Conservation (phyloP, 257 asterid genomes). For the Cruciata laevipes region DNA sequence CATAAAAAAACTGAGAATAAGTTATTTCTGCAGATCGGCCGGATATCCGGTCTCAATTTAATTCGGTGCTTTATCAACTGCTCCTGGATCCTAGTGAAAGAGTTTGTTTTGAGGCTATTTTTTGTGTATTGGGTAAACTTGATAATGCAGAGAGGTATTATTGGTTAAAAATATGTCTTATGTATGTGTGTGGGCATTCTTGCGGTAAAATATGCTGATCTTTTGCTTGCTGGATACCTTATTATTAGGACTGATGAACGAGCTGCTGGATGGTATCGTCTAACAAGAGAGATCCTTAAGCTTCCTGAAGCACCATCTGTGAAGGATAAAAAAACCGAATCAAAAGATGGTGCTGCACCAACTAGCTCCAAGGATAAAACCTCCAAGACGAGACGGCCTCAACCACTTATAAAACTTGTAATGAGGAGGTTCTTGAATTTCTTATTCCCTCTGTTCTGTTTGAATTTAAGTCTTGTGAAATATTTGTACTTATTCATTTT, state of each 20-base stretch:
- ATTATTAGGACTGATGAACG: constrained; percentile 80
- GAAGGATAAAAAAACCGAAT: constrained; percentile 58
- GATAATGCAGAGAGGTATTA: constrained; percentile 86
- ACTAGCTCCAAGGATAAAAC: constrained; percentile 75
- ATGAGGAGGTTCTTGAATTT: constrained; percentile 75
- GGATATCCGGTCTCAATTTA: constrained; percentile 79
- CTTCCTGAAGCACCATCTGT: constrained; percentile 82
- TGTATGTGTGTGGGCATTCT: background rate
- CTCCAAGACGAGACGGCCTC: constrained; percentile 80
- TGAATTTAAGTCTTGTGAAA: background rate
- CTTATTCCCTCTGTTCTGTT: background rate
- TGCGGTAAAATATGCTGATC: constrained; percentile 3
- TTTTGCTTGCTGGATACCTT: constrained; percentile 14
- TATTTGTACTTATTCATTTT: background rate
- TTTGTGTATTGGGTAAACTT: constrained; percentile 88
- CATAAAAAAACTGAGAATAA: constrained; percentile 14
- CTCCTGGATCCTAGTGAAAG: constrained; percentile 98
- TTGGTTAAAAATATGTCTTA: too few species aligned
- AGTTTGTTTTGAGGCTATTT: constrained; percentile 95
- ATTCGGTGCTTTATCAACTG: constrained; percentile 82
- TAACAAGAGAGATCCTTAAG: constrained; percentile 87
- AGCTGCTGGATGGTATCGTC: constrained; percentile 97
- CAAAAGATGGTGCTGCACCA: constrained; percentile 53
- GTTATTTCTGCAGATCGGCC: constrained; percentile 62
- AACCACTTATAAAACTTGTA: constrained; percentile 93